These are phyloP conservation scores for Colletotrichum sp. DNA, from an alignment of 2,329 filamentous ascomycete species.

Conservation along the genomic window DNA sequence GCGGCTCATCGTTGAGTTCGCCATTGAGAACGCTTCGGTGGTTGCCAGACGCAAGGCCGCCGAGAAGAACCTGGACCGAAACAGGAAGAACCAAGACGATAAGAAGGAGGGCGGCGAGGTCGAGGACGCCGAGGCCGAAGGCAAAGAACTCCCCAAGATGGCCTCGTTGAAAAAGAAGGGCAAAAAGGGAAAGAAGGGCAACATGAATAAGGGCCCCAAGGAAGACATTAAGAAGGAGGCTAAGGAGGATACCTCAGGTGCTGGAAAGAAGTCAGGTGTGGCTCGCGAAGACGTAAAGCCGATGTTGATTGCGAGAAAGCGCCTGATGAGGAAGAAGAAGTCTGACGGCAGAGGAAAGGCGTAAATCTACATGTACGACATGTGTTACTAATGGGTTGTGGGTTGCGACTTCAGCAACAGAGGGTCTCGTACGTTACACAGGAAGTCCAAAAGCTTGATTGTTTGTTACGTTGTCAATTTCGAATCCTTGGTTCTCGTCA, in stretches of 20 bases:
- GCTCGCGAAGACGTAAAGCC: conserved; percentile 55
- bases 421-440: background rate
- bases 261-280: conserved; percentile 10
- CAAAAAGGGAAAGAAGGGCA: conserved; percentile 33
- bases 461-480: background rate
- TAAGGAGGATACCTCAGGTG: conserved; percentile 27
- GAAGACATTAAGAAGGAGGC: conserved; percentile 38
- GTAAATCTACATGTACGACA: background rate
- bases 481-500: background rate
- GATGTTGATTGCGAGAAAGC: conserved; percentile 85
- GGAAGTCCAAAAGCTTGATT: background rate
- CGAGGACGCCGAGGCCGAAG: conserved; percentile 29
- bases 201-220: conserved; percentile 32
- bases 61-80: conserved; percentile 33
- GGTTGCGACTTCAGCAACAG: background rate
- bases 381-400: background rate
- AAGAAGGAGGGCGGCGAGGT: conserved; percentile 36
- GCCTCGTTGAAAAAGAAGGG: conserved; percentile 35
- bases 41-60: conserved; percentile 70
- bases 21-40: conserved; percentile 97
- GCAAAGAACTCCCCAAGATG: conserved; percentile 34
- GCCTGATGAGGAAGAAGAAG: conserved; percentile 77
- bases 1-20: conserved; percentile 92
- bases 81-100: conserved; percentile 25
- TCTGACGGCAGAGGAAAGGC: conserved; percentile 37